Evolutionary conservation across 1,139 yeast genomes (phyloP).

Genomic region (Saccharomyces hybrid): DNA sequence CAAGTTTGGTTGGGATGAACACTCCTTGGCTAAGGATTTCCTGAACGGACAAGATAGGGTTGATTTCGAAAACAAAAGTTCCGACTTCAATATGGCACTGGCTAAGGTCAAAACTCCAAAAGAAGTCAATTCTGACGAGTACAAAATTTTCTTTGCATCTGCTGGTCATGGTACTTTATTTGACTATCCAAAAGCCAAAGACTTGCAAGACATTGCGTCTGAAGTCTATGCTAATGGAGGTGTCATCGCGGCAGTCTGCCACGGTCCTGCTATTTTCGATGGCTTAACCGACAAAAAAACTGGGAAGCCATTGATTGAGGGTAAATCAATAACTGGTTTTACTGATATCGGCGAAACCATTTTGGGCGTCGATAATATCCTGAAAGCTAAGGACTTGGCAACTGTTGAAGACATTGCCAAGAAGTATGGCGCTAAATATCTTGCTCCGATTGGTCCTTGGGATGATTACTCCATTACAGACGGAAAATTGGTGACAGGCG

Average conservation of each 20-base stretch:
- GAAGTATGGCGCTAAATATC: conserved; percentile 39
- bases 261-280: conserved; percentile 53
- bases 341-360: conserved; percentile 47
- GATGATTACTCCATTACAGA: conserved; percentile 45
- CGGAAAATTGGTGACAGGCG: conserved; percentile 53
- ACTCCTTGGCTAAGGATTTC: conserved; percentile 39
- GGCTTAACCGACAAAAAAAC: conserved; percentile 38
- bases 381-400: conserved; percentile 34
- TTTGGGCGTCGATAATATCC: conserved; percentile 34
- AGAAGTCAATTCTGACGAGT: conserved; percentile 40
- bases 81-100: conserved; percentile 36
- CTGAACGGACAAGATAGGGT: conserved; percentile 41
- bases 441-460: conserved; percentile 45
- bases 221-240: conserved; percentile 45
- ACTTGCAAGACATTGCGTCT: conserved; percentile 41
- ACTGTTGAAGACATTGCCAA: conserved; percentile 36
- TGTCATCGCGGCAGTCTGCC: conserved; percentile 57
- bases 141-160: conserved; percentile 48
- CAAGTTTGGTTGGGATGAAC: conserved; percentile 46
- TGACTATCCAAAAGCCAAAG: conserved; percentile 48
- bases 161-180: conserved; percentile 60
- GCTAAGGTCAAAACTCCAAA: conserved; percentile 30
- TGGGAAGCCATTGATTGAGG: conserved; percentile 43
- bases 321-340: conserved; percentile 54
- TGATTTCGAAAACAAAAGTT: conserved; percentile 35